Evolutionary conservation across 805 yeast genomes (phyloP).

Genomic region (Candida multigemmis): DNA sequence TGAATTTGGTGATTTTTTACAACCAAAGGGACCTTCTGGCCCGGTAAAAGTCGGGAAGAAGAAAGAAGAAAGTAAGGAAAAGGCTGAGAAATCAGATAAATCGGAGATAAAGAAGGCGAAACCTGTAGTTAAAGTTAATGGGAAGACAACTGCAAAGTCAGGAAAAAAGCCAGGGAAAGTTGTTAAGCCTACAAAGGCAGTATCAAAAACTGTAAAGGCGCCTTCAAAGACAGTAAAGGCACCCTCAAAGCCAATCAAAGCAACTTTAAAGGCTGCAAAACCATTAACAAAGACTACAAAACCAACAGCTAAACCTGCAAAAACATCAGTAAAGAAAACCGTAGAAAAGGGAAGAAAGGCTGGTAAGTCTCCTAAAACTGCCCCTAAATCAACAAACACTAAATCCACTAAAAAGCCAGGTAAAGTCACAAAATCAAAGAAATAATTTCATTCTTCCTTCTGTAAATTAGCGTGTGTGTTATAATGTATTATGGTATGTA

Average conservation of each 20-base stretch:
- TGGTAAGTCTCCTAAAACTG: constrained; percentile 11
- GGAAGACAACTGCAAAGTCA: constrained; percentile 12
- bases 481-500: constrained; percentile 2
- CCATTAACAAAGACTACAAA: constrained; percentile 5
- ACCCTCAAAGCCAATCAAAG: too few relatives aligned
- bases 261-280: constrained; percentile 1
- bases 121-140: not conserved
- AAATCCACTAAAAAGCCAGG: constrained; percentile 3
- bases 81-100: constrained; percentile 5
- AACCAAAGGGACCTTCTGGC: constrained; percentile 88
- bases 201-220: constrained; percentile 8
- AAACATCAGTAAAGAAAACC: constrained; percentile 3
- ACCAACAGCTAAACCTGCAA: constrained; percentile 7
- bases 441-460: constrained; percentile 1
- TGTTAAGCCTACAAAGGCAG: constrained; percentile 10
- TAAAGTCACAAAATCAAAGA: constrained; percentile 1
- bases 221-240: not conserved
- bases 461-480: constrained; percentile 1
- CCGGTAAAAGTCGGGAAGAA: constrained; percentile 61
- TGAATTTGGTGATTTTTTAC: constrained; percentile 62
- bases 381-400: constrained; percentile 3
- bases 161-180: constrained; percentile 4
- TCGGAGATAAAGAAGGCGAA: constrained; percentile 2
- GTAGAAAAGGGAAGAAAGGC: constrained; percentile 10
- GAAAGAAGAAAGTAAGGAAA: constrained; percentile 21